Evolutionary conservation across 352 stramenopile species (phyloP), one percentile per base, ranked within the genome.

Genomic region (Blastocystis sp.): DNA sequence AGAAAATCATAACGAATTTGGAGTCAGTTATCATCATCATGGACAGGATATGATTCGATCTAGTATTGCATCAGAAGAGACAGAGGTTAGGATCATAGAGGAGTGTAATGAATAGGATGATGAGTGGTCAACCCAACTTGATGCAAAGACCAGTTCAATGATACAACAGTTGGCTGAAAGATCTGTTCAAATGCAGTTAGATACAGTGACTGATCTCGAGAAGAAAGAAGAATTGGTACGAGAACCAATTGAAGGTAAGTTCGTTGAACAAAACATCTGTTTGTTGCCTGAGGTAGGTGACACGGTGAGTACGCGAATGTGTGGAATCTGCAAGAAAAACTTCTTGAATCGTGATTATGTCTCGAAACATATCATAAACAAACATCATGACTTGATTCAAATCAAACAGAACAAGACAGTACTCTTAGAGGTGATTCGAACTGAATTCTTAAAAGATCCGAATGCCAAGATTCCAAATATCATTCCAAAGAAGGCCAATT

Each of bases 321-420:
- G 71, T 43, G 42, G 71, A 29, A n/a, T 83, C 6, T 83, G 71
- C 49, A 65, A 37, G 29, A 83, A 83, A 27, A 66, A 52, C 29
- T 83, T 83, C 71, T 7, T 32, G 9, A 67, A 29, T 9, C 32
- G 42, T 14, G 71, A 83, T 5, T 83, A 66, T 32, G 71, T 83
- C 32, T 39, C 27, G 46, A 83, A 83, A n/a, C 71, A 83, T 32
- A 61, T 83, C 19, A 7, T 83, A 24, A 63, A 61, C 24, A 83
- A 83, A 16, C 71, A 83, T 46, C 27, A 14, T 14, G 27, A 66
- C 29, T 21, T 67, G 32, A 65, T 83, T 14, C 29, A 63, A 27
- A 54, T 83, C 21, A 35, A 39, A 3, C 43, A 83, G 71, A 83
- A 61, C 9, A 83, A 83, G 27, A 37, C 51, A 2, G 71, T 83